A percentile compares a stretch with the other conserved stretches of the same genome.
Evolutionary conservation across 371 early-diverging fungal genomes (phyloP).

Genomic region (Actinomortierella wolfii): DNA sequence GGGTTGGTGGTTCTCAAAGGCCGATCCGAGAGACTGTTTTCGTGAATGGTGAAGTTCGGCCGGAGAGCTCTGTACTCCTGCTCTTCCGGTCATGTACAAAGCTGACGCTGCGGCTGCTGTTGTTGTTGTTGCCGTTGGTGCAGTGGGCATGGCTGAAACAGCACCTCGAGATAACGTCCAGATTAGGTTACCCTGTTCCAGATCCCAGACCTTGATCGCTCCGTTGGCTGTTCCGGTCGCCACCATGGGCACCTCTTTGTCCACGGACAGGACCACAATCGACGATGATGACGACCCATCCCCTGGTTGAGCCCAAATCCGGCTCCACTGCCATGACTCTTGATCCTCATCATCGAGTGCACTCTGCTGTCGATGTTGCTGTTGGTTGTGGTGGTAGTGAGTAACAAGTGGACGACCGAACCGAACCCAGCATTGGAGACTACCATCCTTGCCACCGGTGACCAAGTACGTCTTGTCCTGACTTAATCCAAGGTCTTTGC

Average conservation of each 20-base stretch:
- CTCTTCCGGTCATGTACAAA: no score
- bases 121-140: no score
- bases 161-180: conserved; percentile 37
- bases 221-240: conserved; percentile 32
- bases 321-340: no score
- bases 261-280: conserved; percentile 17
- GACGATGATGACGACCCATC: conserved; percentile 8
- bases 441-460: conserved; percentile 33
- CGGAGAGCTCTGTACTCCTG: no score
- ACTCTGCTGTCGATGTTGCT: no score
- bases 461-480: conserved; percentile 13
- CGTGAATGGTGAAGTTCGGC: no score
- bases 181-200: conserved; percentile 34
- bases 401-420: no score
- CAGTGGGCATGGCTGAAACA: no score
- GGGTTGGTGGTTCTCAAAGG: conserved; percentile 18
- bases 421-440: conserved; percentile 33
- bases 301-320: conserved; percentile 22
- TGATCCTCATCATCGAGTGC: no score
- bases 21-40: no score
- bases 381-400: no score
- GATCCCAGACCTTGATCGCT: conserved; percentile 41
- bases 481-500: conserved; percentile 9
- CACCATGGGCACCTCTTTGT: conserved; percentile 38
- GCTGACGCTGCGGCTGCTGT: neutral